Percentiles rank a stretch among this genome's conserved stretches.
phyloP scores from a whole-genome alignment of 208 protist genomes.

The Leishmania aethiopica region DNA sequence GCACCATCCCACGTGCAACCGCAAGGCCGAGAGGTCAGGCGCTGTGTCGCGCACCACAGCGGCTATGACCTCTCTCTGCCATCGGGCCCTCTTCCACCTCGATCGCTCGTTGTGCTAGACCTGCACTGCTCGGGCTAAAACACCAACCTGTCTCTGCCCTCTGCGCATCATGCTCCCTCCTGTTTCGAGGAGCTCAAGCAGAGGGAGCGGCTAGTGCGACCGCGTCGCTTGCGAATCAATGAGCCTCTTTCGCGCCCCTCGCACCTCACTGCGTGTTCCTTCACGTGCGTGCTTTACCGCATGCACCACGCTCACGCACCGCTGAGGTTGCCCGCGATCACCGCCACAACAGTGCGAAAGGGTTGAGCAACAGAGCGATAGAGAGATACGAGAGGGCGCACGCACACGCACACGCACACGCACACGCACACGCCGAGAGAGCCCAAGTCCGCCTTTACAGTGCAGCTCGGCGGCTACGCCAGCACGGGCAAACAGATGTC shows the following conservation, averaged over 20 bases:
- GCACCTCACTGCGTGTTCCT: neutral
- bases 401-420: neutral
- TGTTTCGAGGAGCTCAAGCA: neutral
- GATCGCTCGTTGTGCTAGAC: neutral
- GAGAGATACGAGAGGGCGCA: neutral
- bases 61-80: neutral
- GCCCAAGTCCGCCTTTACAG: neutral
- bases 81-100: neutral
- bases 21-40: neutral
- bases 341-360: neutral
- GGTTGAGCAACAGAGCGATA: neutral
- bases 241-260: neutral
- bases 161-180: neutral
- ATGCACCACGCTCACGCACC: neutral
- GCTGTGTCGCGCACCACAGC: neutral
- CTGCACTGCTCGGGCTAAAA: neutral
- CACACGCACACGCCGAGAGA: neutral
- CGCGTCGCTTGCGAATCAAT: neutral
- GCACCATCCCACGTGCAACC: neutral
- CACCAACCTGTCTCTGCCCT: neutral
- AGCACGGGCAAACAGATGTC: neutral
- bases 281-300: neutral
- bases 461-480: neutral
- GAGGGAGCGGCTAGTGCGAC: neutral
- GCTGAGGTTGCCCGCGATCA: neutral